Evolutionary conservation across 2,329 filamentous ascomycete species (phyloP).

Genomic region (Ophiocordyceps camponoti-rufipedis): DNA sequence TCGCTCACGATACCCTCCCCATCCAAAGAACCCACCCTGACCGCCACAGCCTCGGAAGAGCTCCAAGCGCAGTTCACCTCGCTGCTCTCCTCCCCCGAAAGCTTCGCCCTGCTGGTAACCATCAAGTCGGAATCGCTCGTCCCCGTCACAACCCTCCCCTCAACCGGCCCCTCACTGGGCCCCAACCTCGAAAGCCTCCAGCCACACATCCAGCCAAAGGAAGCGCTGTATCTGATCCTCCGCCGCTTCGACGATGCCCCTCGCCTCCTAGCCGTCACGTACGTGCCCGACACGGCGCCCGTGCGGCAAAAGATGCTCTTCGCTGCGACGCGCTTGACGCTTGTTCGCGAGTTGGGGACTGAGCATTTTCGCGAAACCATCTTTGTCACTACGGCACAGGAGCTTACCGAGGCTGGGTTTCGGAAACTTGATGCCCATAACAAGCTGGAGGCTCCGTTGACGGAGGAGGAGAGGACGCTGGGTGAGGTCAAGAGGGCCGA

Average conservation of each 20-base stretch:
- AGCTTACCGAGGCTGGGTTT: conserved; percentile 54
- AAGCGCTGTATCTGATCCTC: conserved; percentile 57
- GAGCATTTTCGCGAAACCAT: conserved; percentile 65
- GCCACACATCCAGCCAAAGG: conserved; percentile 44
- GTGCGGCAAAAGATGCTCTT: conserved; percentile 81
- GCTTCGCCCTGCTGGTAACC: conserved; percentile 53
- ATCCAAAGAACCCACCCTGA: not conserved
- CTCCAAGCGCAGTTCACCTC: conserved; percentile 55
- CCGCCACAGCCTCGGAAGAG: conserved; percentile 49
- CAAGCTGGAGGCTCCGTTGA: conserved; percentile 49
- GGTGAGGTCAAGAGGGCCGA: conserved; percentile 59
- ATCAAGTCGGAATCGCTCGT: conserved; percentile 52
- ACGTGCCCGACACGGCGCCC: conserved; percentile 60
- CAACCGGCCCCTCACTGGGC: conserved; percentile 35
- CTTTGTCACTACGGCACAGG: conserved; percentile 50
- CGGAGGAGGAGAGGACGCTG: conserved; percentile 56
- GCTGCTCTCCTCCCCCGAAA: conserved; percentile 40
- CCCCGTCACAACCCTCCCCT: conserved; percentile 36
- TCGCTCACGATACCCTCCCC: not conserved
- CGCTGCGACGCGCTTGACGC: conserved; percentile 56
- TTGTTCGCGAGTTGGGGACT: conserved; percentile 58
- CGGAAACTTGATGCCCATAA: conserved; percentile 52
- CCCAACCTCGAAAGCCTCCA: conserved; percentile 45
- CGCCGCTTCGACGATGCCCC: conserved; percentile 42
- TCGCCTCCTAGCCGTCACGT: conserved; percentile 53